These are phyloP conservation scores for Coemansia sp. DNA, from an alignment of 192 early-diverging fungal species.

Conservation along the genomic window DNA sequence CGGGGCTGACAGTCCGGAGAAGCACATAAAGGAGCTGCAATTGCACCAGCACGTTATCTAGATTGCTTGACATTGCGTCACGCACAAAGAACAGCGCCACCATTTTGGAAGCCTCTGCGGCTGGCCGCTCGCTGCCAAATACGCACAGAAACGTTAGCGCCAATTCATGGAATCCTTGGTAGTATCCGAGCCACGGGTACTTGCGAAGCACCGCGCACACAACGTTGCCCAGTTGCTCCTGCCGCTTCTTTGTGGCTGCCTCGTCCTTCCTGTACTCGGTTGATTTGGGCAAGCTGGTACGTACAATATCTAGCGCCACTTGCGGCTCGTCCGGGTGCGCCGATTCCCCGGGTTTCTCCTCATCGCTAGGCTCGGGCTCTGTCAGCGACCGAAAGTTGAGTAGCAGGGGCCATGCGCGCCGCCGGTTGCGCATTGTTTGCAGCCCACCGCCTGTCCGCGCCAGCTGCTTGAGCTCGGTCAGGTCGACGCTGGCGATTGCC, in stretches of 20 bases:
- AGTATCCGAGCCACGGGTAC: slow-evolving; percentile 67
- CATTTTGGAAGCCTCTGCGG: slow-evolving; percentile 57
- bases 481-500: slow-evolving; percentile 31
- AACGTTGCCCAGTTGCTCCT: slow-evolving; percentile 52
- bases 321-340: slow-evolving; percentile 45
- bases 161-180: slow-evolving; percentile 63
- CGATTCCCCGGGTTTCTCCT: neutral
- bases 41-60: slow-evolving; percentile 43
- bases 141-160: slow-evolving; percentile 55
- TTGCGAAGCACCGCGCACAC: slow-evolving; percentile 56
- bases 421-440: slow-evolving; percentile 33
- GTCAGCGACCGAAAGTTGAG: slow-evolving; percentile 45
- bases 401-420: slow-evolving; percentile 49
- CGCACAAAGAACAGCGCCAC: slow-evolving; percentile 58
- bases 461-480: slow-evolving; percentile 39
- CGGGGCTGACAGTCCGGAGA: slow-evolving; percentile 23
- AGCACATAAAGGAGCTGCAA: slow-evolving; percentile 37
- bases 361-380: slow-evolving; percentile 3
- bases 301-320: slow-evolving; percentile 40
- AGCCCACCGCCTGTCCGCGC: slow-evolving; percentile 41
- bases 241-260: slow-evolving; percentile 46
- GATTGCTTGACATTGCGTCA: slow-evolving; percentile 45
- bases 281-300: slow-evolving; percentile 29
- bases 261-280: slow-evolving; percentile 26
- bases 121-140: slow-evolving; percentile 56